phyloP scores from a whole-genome alignment of 805 yeast genomes.

The Ogataea parapolymorpha region DNA sequence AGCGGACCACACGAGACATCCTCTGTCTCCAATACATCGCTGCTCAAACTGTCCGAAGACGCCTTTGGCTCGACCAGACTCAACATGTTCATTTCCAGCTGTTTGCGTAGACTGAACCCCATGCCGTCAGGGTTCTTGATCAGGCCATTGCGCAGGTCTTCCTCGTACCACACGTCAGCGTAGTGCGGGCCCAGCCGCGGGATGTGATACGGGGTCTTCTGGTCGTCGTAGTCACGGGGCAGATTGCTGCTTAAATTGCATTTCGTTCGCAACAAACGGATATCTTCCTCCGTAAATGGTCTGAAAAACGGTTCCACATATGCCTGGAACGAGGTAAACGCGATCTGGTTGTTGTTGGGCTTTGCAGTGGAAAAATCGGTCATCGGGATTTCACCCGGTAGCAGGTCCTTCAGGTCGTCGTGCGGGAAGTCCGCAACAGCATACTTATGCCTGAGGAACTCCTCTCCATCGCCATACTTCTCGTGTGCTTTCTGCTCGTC shows the following conservation, averaged over 20 bases:
- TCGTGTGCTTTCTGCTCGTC: slow-evolving; percentile 54
- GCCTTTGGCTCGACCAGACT: slow-evolving; percentile 48
- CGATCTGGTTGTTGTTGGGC: slow-evolving; percentile 85
- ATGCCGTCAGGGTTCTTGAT: slow-evolving; percentile 15
- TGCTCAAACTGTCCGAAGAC: slow-evolving; percentile 53
- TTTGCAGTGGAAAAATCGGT: slow-evolving; percentile 80
- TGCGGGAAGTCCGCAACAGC: slow-evolving; percentile 92
- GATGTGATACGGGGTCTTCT: slow-evolving; percentile 65
- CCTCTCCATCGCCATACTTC: slow-evolving; percentile 52
- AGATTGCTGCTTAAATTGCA: slow-evolving; percentile 50
- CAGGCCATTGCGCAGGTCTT: slow-evolving; percentile 48
- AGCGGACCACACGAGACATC: slow-evolving; percentile 88
- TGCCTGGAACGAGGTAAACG: slow-evolving; percentile 80
- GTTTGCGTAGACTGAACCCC: slow-evolving; percentile 19
- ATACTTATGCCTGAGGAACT: slow-evolving; percentile 67
- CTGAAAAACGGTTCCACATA: slow-evolving; percentile 85
- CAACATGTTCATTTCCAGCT: slow-evolving; percentile 23
- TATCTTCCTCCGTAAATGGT: slow-evolving; percentile 74
- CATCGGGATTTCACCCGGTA: slow-evolving; percentile 89
- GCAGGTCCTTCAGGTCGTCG: slow-evolving; percentile 62
- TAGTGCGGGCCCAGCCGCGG: slow-evolving; percentile 86
- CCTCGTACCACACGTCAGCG: slow-evolving; percentile 82
- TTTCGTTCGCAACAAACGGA: slow-evolving; percentile 64
- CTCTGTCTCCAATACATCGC: slow-evolving; percentile 65
- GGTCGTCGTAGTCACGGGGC: slow-evolving; percentile 57